Evolutionary conservation across 169 alveolate species (phyloP).

Genomic region (Eimeria praecox): DNA sequence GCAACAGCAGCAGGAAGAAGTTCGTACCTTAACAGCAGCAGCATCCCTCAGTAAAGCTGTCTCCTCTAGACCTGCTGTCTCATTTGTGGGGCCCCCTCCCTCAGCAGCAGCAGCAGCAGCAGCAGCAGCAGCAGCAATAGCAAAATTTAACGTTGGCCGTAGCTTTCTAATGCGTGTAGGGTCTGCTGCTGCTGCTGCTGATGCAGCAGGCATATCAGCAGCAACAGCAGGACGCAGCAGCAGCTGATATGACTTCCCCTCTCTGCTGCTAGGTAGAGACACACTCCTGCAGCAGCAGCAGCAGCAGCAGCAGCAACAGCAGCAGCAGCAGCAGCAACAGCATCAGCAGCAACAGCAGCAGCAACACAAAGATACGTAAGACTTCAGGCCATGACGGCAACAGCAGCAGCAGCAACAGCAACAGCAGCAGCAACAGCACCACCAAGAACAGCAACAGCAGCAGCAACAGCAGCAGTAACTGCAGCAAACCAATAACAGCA

Average conservation of each 20-base stretch:
- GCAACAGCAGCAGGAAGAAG: background rate
- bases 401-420: background rate
- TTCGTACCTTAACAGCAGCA: background rate
- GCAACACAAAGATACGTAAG: background rate
- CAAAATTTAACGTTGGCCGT: background rate
- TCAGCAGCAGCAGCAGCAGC: too few species aligned
- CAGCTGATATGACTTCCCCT: background rate
- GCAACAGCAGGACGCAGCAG: background rate
- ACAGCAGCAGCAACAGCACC: background rate
- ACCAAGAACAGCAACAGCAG: background rate
- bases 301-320: background rate
- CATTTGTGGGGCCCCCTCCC: too few species aligned
- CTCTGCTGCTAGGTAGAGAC: background rate
- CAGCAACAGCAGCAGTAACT: background rate
- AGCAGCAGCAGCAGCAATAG: slow-evolving; percentile 22
- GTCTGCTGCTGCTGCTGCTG: too few species aligned
- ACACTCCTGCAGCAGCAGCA: background rate
- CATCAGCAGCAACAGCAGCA: background rate
- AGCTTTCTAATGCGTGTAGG: background rate
- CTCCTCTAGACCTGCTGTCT: background rate
- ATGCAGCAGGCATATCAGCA: slow-evolving; percentile 1
- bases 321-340: too few species aligned
- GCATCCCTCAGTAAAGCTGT: background rate
- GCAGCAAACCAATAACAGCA: too few species aligned
- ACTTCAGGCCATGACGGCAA: too few species aligned